A percentile compares a stretch with the other conserved stretches of the same genome.
These are phyloP conservation scores for Rhizodiscina lignyota DNA, from an alignment of 495 filamentous ascomycete genomes.

Conservation along the genomic window DNA sequence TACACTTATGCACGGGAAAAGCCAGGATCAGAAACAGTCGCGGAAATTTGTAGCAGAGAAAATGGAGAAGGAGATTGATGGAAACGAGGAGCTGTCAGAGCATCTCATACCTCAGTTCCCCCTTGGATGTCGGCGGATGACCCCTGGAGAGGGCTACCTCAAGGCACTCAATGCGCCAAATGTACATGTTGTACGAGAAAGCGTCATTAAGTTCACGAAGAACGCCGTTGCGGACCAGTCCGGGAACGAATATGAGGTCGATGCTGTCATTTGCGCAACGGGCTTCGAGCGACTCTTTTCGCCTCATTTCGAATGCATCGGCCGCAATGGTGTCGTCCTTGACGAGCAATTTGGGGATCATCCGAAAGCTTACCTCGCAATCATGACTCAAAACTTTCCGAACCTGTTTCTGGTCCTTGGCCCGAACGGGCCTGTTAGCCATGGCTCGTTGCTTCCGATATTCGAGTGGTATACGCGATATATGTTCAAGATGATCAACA, in stretches of 20 bases:
- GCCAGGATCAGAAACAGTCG: conserved; percentile 7
- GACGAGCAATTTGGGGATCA: conserved; percentile 1
- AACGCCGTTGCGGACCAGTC: conserved; percentile 15
- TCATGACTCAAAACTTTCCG: conserved; percentile 14
- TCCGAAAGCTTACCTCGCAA: conserved; percentile 9
- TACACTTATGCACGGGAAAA: conserved; percentile 23
- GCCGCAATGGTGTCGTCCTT: conserved; percentile 3
- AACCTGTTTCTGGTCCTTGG: conserved; percentile 18
- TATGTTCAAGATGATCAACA: conserved; percentile 30
- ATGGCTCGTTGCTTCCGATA: conserved; percentile 9
- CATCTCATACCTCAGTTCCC: conserved; percentile 12
- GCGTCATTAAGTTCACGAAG: conserved; percentile 13
- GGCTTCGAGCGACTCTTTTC: conserved; percentile 32
- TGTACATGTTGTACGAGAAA: conserved; percentile 14
- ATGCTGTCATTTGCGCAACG: conserved; percentile 29
- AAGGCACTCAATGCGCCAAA: conserved; percentile 16
- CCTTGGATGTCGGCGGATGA: conserved; percentile 15
- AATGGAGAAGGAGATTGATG: conserved; percentile 33
- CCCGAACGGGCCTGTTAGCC: conserved; percentile 28
- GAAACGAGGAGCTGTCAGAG: conserved; percentile 22
- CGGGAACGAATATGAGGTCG: no score
- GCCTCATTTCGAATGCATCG: conserved; percentile 28
- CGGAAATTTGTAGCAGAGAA: conserved; percentile 6
- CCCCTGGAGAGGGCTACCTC: conserved; percentile 17
- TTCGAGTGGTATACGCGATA: conserved; percentile 32